Evolutionary conservation across 2,329 filamentous ascomycete genomes (phyloP).

Genomic region (Raffaelea ambrosiae): DNA sequence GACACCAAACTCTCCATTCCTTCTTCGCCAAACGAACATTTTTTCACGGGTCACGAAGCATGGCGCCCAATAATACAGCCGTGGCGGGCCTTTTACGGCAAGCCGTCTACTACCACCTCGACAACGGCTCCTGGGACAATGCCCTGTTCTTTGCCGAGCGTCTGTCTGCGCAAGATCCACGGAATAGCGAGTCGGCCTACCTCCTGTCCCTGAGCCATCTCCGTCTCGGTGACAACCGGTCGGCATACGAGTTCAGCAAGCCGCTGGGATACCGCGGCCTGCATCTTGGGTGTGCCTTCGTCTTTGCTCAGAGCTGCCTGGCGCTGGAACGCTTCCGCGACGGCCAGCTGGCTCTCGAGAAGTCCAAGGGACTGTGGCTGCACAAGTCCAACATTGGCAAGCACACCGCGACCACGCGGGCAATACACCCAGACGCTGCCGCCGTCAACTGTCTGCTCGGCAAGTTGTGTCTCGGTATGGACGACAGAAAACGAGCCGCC

Average conservation of each 20-base stretch:
- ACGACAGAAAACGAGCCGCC: conserved; percentile 75
- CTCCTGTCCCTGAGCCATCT: conserved; percentile 80
- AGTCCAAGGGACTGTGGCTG: conserved; percentile 66
- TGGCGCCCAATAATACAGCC: conserved; percentile 44
- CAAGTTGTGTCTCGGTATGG: conserved; percentile 76
- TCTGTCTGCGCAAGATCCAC: conserved; percentile 73
- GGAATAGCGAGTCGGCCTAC: conserved; percentile 71
- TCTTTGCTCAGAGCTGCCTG: conserved; percentile 85
- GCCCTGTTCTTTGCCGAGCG: conserved; percentile 90
- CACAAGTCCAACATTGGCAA: conserved; percentile 71
- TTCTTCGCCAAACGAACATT: not conserved
- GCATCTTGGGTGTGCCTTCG: conserved; percentile 80
- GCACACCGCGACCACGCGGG: conserved; percentile 68
- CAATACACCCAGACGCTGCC: conserved; percentile 72
- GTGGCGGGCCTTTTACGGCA: conserved; percentile 48
- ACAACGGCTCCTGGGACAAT: conserved; percentile 83
- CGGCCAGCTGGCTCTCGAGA: conserved; percentile 77
- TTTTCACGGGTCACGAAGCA: conserved; percentile 18
- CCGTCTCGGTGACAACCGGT: conserved; percentile 71
- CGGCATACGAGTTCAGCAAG: conserved; percentile 77
- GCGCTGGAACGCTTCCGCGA: conserved; percentile 70
- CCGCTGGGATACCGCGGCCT: conserved; percentile 59
- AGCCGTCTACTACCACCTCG: conserved; percentile 62
- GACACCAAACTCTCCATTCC: not conserved
- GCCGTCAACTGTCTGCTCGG: conserved; percentile 77